Base-by-base conservation (phyloP, 192 early-diverging fungal genomes). In the Coemansia aciculifera region DNA sequence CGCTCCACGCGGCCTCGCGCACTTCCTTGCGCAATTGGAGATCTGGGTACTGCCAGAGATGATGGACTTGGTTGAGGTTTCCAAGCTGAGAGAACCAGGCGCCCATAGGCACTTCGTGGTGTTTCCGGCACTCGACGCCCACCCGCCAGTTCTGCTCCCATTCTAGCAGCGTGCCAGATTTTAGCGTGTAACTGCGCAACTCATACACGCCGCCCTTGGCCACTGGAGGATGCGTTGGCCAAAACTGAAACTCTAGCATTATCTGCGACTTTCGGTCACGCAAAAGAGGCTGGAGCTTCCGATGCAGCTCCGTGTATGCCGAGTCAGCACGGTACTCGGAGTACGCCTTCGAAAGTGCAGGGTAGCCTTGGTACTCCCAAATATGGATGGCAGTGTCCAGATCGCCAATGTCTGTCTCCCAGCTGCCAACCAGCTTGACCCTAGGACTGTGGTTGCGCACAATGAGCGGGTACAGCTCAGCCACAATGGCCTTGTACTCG, bases 1-100 rank as follows among this genome's bases (percentile, higher is more conserved):
- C 90, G 72, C 94, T 84, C 95, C 95, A 98, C 11, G 94, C 93
- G 60, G 89, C 85, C 78, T 98, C 95, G 61, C 95, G 88, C 40
- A 91, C 91, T 70, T 86, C 88, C 79, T 98, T 98, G 69, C 95
- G 92, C 7, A 87, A 87, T 71, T 95, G 89, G 38, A 98, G 82
- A 68, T 95, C 90, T 34, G 92, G 87, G 74, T 98, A 94, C 72
- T 87, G 87, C 94, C 94, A 94, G 84, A 95, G 88, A 63, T 98
- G 95, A 75, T 96, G 94, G 5, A 98, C 95, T 64, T 87, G 88
- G 75, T 95, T 94, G 44, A 98, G 76, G 19, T 86, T 74, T 23
- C 94, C 94, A 29, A 96, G 85, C 83, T 98, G 96, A 44, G 88
- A 91, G 75, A 98, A 98, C 96, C 96, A 98, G 5, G 94, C 96